phyloP scores from a whole-genome alignment of 1,139 yeast species.

The Zygosaccharomyces sapae region DNA sequence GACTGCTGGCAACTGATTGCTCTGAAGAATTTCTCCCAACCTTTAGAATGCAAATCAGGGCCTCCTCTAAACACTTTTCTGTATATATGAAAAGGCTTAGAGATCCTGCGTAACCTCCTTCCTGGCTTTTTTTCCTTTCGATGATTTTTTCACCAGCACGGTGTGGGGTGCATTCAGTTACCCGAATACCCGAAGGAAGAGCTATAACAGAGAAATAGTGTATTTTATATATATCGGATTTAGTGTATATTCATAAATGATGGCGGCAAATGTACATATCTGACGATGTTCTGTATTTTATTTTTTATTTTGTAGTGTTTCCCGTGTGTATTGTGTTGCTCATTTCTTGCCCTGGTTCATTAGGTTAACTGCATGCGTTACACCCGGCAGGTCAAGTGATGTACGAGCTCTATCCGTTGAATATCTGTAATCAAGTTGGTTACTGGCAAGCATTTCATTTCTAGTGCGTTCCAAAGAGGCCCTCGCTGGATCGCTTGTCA shows the following conservation, averaged over 20 bases:
- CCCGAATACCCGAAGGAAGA: too few relatives aligned
- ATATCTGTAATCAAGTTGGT: conserved; percentile 37
- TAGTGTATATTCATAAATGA: background rate
- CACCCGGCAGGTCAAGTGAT: conserved; percentile 41
- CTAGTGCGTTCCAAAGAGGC: conserved; percentile 39
- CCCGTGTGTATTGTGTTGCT: background rate
- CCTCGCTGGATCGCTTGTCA: conserved; percentile 13
- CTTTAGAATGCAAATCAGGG: background rate
- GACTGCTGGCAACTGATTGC: background rate
- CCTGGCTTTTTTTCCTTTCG: conserved; percentile 2
- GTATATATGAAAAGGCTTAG: background rate
- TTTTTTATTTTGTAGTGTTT: too few relatives aligned
- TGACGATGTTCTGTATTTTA: too few relatives aligned
- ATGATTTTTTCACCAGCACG: conserved; percentile 8
- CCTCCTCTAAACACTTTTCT: background rate
- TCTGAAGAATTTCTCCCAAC: background rate
- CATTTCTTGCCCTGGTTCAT: conserved; percentile 27
- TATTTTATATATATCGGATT: background rate
- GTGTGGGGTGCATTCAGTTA: conserved; percentile 6
- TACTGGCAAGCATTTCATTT: conserved; percentile 35
- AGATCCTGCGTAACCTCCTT: conserved; percentile 2
- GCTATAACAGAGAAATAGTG: too few relatives aligned
- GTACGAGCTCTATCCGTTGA: conserved; percentile 40
- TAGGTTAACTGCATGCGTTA: conserved; percentile 37
- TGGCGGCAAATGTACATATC: too few relatives aligned